Evolutionary conservation across 345 rosid species (phyloP).

Genomic region (Linum trigynum): DNA sequence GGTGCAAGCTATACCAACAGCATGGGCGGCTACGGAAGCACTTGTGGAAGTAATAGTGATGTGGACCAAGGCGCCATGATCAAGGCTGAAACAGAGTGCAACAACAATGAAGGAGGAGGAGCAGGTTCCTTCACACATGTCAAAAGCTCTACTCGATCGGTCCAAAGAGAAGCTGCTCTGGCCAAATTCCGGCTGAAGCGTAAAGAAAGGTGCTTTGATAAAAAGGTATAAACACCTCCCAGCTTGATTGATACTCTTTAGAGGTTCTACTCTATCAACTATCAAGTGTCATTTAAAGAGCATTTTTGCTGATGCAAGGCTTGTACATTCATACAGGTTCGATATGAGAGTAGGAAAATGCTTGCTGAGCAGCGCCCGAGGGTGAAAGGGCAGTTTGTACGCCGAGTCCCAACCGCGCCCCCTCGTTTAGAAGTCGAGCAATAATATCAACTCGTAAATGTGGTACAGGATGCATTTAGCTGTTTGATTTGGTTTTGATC

Average conservation of each 20-base stretch:
- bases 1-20: slow-evolving; percentile 31
- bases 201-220: slow-evolving; percentile 86
- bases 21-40: slow-evolving; percentile 41
- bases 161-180: slow-evolving; percentile 81
- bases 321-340: slow-evolving; percentile 37
- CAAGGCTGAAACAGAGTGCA: slow-evolving; percentile 41
- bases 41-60: slow-evolving; percentile 41
- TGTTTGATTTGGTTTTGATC: too few relatives aligned
- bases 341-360: slow-evolving; percentile 65
- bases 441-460: not conserved
- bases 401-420: slow-evolving; percentile 29
- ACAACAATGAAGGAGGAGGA: slow-evolving; percentile 30
- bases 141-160: slow-evolving; percentile 38
- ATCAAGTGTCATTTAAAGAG: not conserved
- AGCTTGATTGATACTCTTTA: not conserved
- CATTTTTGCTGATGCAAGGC: not conserved
- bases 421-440: slow-evolving; percentile 19
- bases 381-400: slow-evolving; percentile 69
- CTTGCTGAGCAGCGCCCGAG: slow-evolving; percentile 74
- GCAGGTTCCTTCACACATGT: slow-evolving; percentile 12
- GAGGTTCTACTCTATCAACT: not conserved
- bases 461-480: not conserved
- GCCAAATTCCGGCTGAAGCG: slow-evolving; percentile 85
- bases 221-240: slow-evolving; percentile 47
- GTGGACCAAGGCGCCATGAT: slow-evolving; percentile 29